These are phyloP conservation scores for Grammothele lineata DNA, from an alignment of 768 basidiomycete genomes.

Conservation along the genomic window DNA sequence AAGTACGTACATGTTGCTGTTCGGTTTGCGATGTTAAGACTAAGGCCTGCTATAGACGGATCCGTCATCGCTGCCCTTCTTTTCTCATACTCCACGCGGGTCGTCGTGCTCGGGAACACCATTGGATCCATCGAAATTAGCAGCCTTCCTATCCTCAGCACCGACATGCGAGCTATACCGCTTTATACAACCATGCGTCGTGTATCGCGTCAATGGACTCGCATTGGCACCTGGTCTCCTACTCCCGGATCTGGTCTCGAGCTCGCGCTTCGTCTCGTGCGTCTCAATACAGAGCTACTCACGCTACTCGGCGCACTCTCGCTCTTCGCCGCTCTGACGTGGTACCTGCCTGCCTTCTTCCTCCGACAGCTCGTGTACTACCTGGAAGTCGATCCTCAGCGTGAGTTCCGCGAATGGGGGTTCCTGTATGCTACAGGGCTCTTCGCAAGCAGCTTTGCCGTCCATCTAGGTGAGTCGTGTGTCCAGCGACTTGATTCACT, in stretches of 20 bases:
- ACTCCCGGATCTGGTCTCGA: conserved; percentile 59
- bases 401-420: conserved; percentile 62
- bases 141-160: conserved; percentile 80
- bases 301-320: conserved; percentile 45
- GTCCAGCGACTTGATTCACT: not conserved
- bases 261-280: conserved; percentile 54
- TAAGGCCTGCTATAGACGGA: conserved; percentile 43
- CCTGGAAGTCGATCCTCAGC: conserved; percentile 55
- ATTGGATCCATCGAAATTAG: conserved; percentile 76
- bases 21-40: no score
- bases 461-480: conserved; percentile 36
- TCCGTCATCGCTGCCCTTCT: conserved; percentile 59
- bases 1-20: not conserved
- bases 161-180: conserved; percentile 58
- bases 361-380: conserved; percentile 56
- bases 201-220: conserved; percentile 46
- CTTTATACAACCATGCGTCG: conserved; percentile 62
- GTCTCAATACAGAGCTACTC: conserved; percentile 47
- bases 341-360: conserved; percentile 60
- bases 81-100: conserved; percentile 87
- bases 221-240: conserved; percentile 30
- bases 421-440: conserved; percentile 61
- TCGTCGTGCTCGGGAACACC: conserved; percentile 77
- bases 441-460: conserved; percentile 39
- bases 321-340: conserved; percentile 51